Conservation (phyloP, 2,329 filamentous ascomycete species). For the Colletotrichum destructivum region DNA sequence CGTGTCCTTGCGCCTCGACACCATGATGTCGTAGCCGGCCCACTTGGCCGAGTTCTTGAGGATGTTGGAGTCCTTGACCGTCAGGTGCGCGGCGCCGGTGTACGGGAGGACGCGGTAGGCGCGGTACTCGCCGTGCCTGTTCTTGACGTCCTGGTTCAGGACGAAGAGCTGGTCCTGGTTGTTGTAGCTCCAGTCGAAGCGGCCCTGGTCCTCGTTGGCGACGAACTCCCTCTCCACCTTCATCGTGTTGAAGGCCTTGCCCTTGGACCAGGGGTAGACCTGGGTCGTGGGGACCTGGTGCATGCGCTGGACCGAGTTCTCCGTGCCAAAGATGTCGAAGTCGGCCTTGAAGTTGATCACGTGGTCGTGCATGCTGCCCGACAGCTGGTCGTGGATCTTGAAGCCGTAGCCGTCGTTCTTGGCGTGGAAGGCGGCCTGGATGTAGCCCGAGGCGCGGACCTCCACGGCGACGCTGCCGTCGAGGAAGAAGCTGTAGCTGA, state of each 20-base stretch:
- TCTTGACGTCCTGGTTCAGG: conserved; percentile 65
- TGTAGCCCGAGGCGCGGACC: conserved; percentile 68
- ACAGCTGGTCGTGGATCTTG: conserved; percentile 63
- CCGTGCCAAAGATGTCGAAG: conserved; percentile 64
- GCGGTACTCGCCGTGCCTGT: conserved; percentile 65
- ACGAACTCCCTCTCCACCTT: conserved; percentile 61
- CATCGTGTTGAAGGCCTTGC: conserved; percentile 65
- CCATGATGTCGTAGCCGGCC: conserved; percentile 66
- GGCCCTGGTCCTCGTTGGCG: conserved; percentile 58
- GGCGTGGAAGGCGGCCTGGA: conserved; percentile 64
- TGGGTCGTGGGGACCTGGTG: conserved; percentile 51
- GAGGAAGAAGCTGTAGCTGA: conserved; percentile 65
- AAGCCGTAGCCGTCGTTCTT: conserved; percentile 65
- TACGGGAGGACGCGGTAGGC: conserved; percentile 65
- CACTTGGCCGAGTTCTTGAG: conserved; percentile 62
- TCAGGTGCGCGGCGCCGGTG: conserved; percentile 59
- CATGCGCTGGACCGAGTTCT: conserved; percentile 60
- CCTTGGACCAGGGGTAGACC: conserved; percentile 65
- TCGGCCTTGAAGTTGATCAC: conserved; percentile 70
- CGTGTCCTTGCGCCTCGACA: conserved; percentile 66
- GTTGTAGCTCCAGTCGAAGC: conserved; percentile 66
- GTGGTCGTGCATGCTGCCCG: conserved; percentile 69
- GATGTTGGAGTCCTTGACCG: conserved; percentile 63
- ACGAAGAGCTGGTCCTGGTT: conserved; percentile 62
- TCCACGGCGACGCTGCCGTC: conserved; percentile 68